Base-by-base conservation (phyloP, 2,329 filamentous ascomycete genomes). In the Neonectria ditissima region DNA sequence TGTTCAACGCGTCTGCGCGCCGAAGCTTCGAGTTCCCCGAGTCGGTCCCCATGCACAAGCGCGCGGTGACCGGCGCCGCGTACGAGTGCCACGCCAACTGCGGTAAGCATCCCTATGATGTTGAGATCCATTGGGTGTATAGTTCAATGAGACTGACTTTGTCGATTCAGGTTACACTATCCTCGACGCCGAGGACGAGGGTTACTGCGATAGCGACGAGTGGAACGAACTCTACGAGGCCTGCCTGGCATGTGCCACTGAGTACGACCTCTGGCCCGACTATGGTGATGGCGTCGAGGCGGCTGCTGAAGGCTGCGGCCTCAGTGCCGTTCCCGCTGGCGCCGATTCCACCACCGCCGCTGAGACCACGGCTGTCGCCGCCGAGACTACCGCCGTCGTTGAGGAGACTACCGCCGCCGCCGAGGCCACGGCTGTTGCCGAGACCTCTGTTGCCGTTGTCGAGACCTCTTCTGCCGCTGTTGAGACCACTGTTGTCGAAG, bases 21-120 rank as follows among this genome's bases (percentile, higher is more conserved):
- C 51, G 63, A 24, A 70, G 63, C 43, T 73, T 74, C 66, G 63
- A 72, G 55, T 77, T 74, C 66, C 75, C 73, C 16, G 75, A 69
- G 43, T 54, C 63, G 16, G 73, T 77, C 32, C 71, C 73, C n/a
- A 68, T 83, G n/a, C 61, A 78, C 55, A 79, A 77, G 68, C 81
- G 82, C n/a, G 81, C 83, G 69, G 79, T 79, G 5, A 64, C 63
- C 2, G 74, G 69, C 2, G 77, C 81, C 5, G 65, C 75, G 7
- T 84, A 81, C 69, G 75, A 84, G 44, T 86, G 84, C 74, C 83
- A 86, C 66, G 78, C 80, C 67, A 80, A 81, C 73, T 86, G 83
- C 75, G 83, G 83, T 84, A 75, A 63, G 80, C 74, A 5, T 8
- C 37, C n/a, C 7, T 1, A 7, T 30, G 8, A 3, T 20, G 5